A percentile compares a stretch with the other conserved stretches of the same genome.
phyloP scores from a whole-genome alignment of 1,139 yeast species.

The Blastobotrys buckinghamii region DNA sequence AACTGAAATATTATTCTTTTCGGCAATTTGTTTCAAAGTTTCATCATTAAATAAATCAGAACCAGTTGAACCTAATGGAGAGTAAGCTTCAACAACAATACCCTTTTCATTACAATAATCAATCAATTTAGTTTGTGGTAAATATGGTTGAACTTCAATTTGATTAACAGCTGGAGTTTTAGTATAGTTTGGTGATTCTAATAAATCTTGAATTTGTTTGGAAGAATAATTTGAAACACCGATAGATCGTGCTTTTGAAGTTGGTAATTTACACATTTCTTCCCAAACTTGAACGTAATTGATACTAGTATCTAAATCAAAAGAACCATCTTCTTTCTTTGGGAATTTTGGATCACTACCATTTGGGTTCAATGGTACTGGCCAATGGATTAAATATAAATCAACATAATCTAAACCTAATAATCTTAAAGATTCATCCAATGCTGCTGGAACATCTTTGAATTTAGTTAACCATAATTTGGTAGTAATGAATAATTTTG shows the following conservation, averaged over 20 bases:
- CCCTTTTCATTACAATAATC: slow-evolving; percentile 47
- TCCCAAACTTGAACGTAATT: slow-evolving; percentile 50
- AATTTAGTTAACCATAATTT: slow-evolving; percentile 48
- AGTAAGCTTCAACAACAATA: slow-evolving; percentile 64
- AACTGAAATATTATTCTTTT: slow-evolving; percentile 46
- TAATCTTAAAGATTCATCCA: slow-evolving; percentile 55
- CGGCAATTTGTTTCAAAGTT: slow-evolving; percentile 46
- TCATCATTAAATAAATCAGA: slow-evolving; percentile 36
- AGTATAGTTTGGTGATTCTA: slow-evolving; percentile 45
- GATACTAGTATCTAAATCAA: slow-evolving; percentile 25
- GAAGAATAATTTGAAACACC: slow-evolving; percentile 74
- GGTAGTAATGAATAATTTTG: slow-evolving; percentile 49
- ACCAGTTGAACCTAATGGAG: slow-evolving; percentile 48
- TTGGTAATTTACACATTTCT: slow-evolving; percentile 56
- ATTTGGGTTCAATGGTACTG: slow-evolving; percentile 47
- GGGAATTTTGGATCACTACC: slow-evolving; percentile 38
- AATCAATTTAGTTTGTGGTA: slow-evolving; percentile 61
- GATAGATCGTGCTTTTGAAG: slow-evolving; percentile 55
- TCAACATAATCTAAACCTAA: slow-evolving; percentile 76
- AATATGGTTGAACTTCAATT: slow-evolving; percentile 69
- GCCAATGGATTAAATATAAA: slow-evolving; percentile 84
- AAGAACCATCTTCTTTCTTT: slow-evolving; percentile 35
- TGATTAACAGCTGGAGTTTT: slow-evolving; percentile 67
- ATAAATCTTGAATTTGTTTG: slow-evolving; percentile 45
- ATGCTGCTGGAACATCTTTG: slow-evolving; percentile 48